Evolutionary conservation across 164 flowering plant species (phyloP).

Genomic region (Chloranthus sessilifolius): DNA sequence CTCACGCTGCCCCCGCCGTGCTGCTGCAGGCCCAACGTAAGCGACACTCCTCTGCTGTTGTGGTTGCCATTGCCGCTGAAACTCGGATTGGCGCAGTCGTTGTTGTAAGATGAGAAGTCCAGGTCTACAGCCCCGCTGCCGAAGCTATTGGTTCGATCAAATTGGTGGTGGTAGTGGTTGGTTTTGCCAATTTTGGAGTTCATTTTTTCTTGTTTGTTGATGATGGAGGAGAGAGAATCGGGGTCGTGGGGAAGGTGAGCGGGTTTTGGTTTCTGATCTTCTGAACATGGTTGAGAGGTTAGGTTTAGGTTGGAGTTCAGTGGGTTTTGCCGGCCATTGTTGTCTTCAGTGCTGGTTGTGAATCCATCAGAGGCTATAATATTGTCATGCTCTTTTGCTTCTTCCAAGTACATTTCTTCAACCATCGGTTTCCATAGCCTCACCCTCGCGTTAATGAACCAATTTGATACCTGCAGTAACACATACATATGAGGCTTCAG

Average conservation of each 20-base stretch:
- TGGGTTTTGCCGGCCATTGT: constrained; percentile 18
- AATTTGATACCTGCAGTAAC: constrained; percentile 74
- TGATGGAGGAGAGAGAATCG: constrained; percentile 68
- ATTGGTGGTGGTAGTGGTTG: constrained; percentile 22
- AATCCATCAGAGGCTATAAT: constrained; percentile 30
- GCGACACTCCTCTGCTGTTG: constrained; percentile 73
- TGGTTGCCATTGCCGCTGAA: constrained; percentile 25
- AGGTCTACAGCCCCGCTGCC: constrained; percentile 45
- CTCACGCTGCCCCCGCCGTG: constrained; percentile 55
- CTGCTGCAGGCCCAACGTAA: constrained; percentile 85
- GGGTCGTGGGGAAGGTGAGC: constrained; percentile 62
- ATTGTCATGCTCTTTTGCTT: constrained; percentile 59
- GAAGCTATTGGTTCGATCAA: constrained; percentile 29
- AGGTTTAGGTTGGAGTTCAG: constrained; percentile 4
- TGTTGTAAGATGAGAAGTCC: constrained; percentile 59
- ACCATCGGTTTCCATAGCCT: constrained; percentile 99
- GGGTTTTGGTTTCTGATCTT: constrained; percentile 58
- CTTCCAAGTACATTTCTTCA: constrained; percentile 94
- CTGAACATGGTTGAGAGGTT: constrained; percentile 7
- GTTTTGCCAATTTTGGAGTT: constrained; percentile 9
- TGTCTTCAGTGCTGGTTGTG: constrained; percentile 17
- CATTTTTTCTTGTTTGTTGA: constrained; percentile 41
- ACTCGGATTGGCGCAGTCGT: constrained; percentile 20
- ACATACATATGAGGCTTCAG: too few relatives aligned
- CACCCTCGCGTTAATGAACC: constrained; percentile 97